A percentile compares a stretch with the other conserved stretches of the same genome.
Evolutionary conservation across 805 yeast species (phyloP).

Genomic region (Hanseniaspora nectarophila): DNA sequence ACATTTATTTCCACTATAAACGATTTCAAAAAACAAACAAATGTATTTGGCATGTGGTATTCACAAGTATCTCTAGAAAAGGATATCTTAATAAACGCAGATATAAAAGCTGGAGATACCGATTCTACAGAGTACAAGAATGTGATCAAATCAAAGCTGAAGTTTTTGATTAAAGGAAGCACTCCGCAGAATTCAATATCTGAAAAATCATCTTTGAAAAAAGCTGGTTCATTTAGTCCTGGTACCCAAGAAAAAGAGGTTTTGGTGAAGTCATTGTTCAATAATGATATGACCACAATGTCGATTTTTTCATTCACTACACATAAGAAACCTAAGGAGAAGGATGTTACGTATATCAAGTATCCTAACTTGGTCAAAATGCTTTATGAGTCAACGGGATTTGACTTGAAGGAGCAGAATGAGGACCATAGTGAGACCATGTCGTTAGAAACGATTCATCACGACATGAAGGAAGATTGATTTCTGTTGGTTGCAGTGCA

Average conservation of each 20-base stretch:
- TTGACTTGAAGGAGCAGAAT: background rate
- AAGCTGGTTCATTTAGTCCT: too few relatives aligned
- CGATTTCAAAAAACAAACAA: background rate
- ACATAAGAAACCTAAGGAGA: background rate
- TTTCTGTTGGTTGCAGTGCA: background rate
- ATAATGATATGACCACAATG: background rate
- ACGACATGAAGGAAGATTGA: background rate
- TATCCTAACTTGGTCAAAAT: background rate
- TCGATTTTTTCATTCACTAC: conserved; percentile 10
- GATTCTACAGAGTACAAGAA: background rate
- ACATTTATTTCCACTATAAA: background rate
- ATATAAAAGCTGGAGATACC: background rate
- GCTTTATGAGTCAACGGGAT: background rate
- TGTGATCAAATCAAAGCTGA: background rate
- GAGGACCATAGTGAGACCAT: background rate
- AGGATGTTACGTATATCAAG: background rate
- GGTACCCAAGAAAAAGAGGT: background rate
- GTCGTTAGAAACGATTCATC: background rate
- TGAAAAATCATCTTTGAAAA: too few relatives aligned
- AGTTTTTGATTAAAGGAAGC: background rate
- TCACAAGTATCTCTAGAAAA: background rate
- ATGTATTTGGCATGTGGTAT: background rate
- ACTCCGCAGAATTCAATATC: background rate
- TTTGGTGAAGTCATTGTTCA: background rate
- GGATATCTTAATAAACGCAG: background rate